A percentile compares a stretch with the other conserved stretches of the same genome.
Conservation (phyloP, 768 basidiomycete species). For the Lyophyllum semitale region DNA sequence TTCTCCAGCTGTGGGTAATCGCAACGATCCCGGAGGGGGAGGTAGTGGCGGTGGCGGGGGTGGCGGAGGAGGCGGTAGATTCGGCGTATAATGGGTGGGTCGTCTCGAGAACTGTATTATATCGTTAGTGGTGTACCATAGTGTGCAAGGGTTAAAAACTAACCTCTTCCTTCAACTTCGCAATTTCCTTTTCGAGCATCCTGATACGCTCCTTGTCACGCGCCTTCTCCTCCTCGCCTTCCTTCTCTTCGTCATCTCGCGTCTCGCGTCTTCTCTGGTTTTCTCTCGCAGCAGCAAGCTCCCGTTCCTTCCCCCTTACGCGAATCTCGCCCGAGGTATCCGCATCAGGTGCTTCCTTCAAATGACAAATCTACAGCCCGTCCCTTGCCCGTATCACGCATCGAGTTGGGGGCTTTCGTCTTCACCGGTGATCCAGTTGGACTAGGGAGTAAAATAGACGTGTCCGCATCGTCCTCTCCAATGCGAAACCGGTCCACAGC, state of each 20-base stretch:
- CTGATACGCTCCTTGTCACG: conserved; percentile 65
- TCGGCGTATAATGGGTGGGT: conserved; percentile 15
- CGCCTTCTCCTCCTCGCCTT: conserved; percentile 43
- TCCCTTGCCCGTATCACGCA: conserved; percentile 46
- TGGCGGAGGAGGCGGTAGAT: no score
- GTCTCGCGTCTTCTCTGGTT: conserved; percentile 49
- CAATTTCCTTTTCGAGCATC: conserved; percentile 67
- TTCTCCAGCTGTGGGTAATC: conserved; percentile 25
- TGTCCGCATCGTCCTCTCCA: conserved; percentile 48
- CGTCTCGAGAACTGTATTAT: conserved; percentile 48
- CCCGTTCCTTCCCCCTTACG: conserved; percentile 63
- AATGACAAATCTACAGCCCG: conserved; percentile 30
- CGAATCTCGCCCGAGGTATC: conserved; percentile 48
- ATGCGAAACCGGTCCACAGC: conserved; percentile 49
- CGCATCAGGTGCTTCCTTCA: conserved; percentile 17
- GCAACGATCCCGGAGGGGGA: conserved; percentile 39
- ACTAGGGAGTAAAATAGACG: conserved; percentile 54
- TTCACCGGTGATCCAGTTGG: conserved; percentile 36
- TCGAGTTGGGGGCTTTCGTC: background rate
- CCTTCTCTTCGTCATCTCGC: conserved; percentile 39
- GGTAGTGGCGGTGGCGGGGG: conserved; percentile 44
- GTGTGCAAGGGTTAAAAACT: conserved; percentile 4
- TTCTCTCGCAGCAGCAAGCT: conserved; percentile 56
- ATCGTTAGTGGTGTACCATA: background rate
- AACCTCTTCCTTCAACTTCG: conserved; percentile 59